Conservation (phyloP, 495 filamentous ascomycete species). For the Neurospora africana region DNA sequence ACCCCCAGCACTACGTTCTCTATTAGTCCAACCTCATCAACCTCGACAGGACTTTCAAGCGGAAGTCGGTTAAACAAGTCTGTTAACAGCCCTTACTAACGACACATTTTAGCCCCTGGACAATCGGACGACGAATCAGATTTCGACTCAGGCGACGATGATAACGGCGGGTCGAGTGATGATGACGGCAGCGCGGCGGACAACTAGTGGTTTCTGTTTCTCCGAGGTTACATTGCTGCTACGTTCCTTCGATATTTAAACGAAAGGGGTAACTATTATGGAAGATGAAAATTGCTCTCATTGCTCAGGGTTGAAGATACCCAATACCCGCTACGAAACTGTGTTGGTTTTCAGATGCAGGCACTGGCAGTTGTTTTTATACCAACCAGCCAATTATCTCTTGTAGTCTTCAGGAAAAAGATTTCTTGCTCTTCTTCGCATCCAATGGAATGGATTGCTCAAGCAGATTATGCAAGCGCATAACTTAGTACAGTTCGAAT, state of each 20-base stretch:
- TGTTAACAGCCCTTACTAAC: neutral
- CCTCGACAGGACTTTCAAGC: neutral
- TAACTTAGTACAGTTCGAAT: neutral
- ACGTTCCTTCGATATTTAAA: neutral
- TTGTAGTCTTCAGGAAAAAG: neutral
- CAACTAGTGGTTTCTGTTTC: neutral
- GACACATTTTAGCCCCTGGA: neutral
- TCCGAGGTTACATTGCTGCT: neutral
- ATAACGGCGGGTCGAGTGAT: neutral
- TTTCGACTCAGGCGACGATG: neutral
- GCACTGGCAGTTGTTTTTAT: neutral
- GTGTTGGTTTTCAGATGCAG: neutral
- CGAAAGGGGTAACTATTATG: neutral
- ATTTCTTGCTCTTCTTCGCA: neutral
- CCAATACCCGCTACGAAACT: neutral
- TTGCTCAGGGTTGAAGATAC: neutral
- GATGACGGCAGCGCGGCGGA: neutral
- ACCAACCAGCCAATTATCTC: neutral
- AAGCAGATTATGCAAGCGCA: neutral
- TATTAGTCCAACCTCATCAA: neutral
- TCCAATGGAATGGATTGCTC: neutral
- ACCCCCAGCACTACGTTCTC: neutral
- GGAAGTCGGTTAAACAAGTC: neutral
- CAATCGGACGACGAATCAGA: neutral
- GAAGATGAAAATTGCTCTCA: neutral